A percentile compares a stretch with the other conserved stretches of the same genome.
Conservation (phyloP, 192 early-diverging fungal genomes). For the Rhizophagus clarus region DNA sequence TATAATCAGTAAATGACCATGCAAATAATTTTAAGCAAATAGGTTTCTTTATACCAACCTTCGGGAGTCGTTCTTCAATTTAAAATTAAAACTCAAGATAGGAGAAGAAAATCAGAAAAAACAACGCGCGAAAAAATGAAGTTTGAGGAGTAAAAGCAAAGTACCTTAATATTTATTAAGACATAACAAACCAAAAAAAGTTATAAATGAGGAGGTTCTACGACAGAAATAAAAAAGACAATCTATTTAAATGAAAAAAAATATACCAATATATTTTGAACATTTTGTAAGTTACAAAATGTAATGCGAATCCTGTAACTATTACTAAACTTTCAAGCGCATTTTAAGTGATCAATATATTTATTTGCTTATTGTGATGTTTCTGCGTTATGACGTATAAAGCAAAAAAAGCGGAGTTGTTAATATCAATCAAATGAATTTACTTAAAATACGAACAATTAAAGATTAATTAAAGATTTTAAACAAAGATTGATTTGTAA, state of each 20-base stretch:
- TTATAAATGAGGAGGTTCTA: neutral
- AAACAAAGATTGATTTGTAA: no score
- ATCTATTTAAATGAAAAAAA: neutral
- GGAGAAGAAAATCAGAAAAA: neutral
- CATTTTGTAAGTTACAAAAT: neutral
- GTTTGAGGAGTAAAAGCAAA: neutral
- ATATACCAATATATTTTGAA: neutral
- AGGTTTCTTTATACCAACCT: neutral
- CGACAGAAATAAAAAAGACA: neutral
- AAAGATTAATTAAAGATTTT: no score
- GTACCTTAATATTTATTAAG: no score
- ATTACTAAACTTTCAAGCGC: neutral
- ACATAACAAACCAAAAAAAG: neutral
- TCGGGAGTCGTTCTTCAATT: neutral
- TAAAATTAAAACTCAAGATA: neutral
- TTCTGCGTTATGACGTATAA: neutral
- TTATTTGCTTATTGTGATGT: neutral
- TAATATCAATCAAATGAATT: neutral
- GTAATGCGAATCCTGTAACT: neutral
- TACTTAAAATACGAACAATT: neutral
- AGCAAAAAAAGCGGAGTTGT: neutral
- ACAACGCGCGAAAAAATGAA: neutral
- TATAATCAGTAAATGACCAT: no score
- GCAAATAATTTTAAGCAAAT: neutral
- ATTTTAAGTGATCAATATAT: conserved; percentile 3